These are phyloP conservation scores for Coemansia sp. DNA, from an alignment of 192 early-diverging fungal genomes.

Conservation along the genomic window DNA sequence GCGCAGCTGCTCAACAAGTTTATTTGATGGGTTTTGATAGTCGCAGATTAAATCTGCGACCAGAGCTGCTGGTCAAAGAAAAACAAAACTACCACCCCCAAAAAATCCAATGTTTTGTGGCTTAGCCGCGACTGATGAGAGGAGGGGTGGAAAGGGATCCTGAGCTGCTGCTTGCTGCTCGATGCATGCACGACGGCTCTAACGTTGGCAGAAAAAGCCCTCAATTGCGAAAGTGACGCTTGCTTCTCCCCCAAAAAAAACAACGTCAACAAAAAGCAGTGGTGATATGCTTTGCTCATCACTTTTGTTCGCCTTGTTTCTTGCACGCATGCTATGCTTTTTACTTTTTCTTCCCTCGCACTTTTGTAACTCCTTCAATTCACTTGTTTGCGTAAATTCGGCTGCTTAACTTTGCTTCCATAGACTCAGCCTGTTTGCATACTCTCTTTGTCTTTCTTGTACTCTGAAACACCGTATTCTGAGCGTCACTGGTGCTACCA, in stretches of 20 bases:
- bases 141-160: no score
- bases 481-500: neutral
- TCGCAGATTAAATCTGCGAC: neutral
- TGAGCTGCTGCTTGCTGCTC: neutral
- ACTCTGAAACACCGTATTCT: neutral
- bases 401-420: neutral
- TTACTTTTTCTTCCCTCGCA: conserved; percentile 6
- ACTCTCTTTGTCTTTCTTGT: neutral
- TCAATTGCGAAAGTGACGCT: neutral
- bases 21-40: no score
- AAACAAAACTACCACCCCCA: no score
- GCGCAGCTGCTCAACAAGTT: neutral
- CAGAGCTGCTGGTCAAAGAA: no score
- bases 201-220: no score
- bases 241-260: neutral
- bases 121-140: no score
- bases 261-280: neutral
- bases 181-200: no score
- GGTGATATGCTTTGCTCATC: no score
- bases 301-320: neutral
- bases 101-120: no score
- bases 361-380: conserved; percentile 8
- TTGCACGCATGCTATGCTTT: neutral
- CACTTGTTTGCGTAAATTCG: neutral
- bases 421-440: neutral